phyloP scores from a whole-genome alignment of 257 asterid species.

The Salvia hispanica region DNA sequence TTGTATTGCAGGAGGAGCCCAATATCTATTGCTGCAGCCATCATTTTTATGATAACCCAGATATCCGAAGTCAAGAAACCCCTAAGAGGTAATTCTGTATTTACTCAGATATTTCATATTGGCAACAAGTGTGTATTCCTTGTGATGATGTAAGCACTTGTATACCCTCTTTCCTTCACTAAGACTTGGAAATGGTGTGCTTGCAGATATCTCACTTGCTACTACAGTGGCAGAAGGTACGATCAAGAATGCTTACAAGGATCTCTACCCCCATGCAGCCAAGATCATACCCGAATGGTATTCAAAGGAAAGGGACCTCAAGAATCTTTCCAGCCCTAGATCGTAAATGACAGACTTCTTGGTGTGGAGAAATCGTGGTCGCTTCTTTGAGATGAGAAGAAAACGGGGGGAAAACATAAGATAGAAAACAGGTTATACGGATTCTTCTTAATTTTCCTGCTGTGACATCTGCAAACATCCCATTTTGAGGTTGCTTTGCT shows the following conservation, averaged over 20 bases:
- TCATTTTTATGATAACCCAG: conserved; percentile 80
- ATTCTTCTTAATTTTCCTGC: too few species aligned
- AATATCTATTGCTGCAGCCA: too few species aligned
- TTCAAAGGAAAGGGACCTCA: conserved; percentile 64
- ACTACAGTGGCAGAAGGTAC: conserved; percentile 91
- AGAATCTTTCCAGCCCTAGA: conserved; percentile 69
- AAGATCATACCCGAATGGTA: conserved; percentile 85
- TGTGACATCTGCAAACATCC: neutral
- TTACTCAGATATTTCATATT: neutral
- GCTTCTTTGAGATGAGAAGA: neutral
- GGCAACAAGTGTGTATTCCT: neutral
- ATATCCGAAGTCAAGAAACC: conserved; percentile 72
- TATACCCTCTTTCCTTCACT: conserved; percentile 3
- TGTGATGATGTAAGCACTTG: neutral
- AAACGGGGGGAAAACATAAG: neutral
- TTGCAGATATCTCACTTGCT: conserved; percentile 68
- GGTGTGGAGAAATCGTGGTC: too few species aligned
- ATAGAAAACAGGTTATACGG: conserved; percentile 1
- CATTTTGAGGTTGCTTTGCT: conserved; percentile 13
- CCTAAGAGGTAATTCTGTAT: conserved; percentile 49
- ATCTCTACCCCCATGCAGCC: conserved; percentile 74
- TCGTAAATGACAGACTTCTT: conserved; percentile 15
- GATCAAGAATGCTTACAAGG: conserved; percentile 80
- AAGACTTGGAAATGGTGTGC: neutral
- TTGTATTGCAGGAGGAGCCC: conserved; percentile 70